Conservation (phyloP, 2,329 filamentous ascomycete species). For the Colletotrichum lentis region DNA sequence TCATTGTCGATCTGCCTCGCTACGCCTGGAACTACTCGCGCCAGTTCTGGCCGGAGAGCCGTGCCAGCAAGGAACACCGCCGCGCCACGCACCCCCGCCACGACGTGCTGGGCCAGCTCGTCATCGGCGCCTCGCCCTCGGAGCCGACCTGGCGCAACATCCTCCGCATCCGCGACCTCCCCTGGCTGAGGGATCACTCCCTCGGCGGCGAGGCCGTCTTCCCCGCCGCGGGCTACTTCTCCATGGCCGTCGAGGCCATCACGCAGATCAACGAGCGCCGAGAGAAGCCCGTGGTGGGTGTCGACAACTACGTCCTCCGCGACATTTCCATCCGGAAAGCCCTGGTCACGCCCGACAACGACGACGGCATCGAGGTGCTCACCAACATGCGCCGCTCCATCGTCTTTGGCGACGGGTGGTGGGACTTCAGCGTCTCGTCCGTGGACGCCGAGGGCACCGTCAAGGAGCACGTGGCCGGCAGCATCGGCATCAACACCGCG, state of each 20-base stretch:
- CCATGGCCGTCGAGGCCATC: conserved; percentile 53
- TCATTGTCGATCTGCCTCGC: conserved; percentile 44
- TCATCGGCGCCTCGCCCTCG: conserved; percentile 5
- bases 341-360: conserved; percentile 43
- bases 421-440: conserved; percentile 46
- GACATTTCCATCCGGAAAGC: conserved; percentile 46
- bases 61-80: conserved; percentile 29
- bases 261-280: conserved; percentile 30
- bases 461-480: conserved; percentile 45
- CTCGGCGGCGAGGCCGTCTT: conserved; percentile 45
- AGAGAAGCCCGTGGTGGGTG: no score
- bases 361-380: conserved; percentile 43
- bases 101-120: conserved; percentile 42
- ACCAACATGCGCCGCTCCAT: conserved; percentile 2
- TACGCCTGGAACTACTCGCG: conserved; percentile 53
- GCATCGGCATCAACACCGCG: conserved; percentile 42
- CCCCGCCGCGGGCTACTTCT: conserved; percentile 49
- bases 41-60: conserved; percentile 44
- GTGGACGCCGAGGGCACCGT: conserved; percentile 30
- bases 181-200: conserved; percentile 47
- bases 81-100: conserved; percentile 33
- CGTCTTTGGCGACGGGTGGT: no score
- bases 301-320: conserved; percentile 40
- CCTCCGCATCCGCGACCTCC: conserved; percentile 32
- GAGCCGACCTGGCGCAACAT: conserved; percentile 38